Evolutionary conservation across 495 filamentous ascomycete genomes (phyloP), one percentile per base, ranked within the genome.

Genomic region (Bacidia rubella): DNA sequence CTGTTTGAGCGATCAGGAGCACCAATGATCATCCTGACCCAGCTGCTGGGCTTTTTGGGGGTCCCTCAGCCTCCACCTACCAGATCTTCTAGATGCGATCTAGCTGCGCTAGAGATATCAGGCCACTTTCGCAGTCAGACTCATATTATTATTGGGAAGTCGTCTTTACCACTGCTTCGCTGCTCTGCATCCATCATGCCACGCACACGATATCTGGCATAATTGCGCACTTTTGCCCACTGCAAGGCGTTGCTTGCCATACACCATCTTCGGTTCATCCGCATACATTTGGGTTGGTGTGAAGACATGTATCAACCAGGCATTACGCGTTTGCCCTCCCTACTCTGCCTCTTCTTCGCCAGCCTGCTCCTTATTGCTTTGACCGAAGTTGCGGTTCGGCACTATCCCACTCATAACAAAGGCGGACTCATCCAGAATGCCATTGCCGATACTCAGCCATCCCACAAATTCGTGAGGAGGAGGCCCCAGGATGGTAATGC

Each of bases 261-360:
- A 7, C 15, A 15, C 5, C 29, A 35, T 5, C 7, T 35, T 35
- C 7, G 5, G 29, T 5, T 35, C 15, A 35, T 35, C 29, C 15
- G 5, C 29, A n/a, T n/a, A 35, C 29, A 7, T 5, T 35, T 35
- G 29, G 7, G 5, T 35, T 35, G 29, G 15, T 35, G 29, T 35
- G 7, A 17, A 7, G 5, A n/a, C 7, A 44, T 44, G 41, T 55
- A 55, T 51, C 53, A 55, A 26, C 53, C 53, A 51, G 29, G 27
- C 3, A 55, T 55, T 22, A 51, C 53, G 15, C 53, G 45, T 43
- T 22, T 49, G 19, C 53, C 53, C n/a, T 55, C 53, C n/a, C 32
- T 55, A 41, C 24, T 51, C n/a, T 55, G 22, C 25, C 47, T 55
- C 17, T 23, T 55, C n/a, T 10, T 43, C 15, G 32, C 39, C 15